Conservation (phyloP, 164 flowering plant species). For the Akebia trifoliata region DNA sequence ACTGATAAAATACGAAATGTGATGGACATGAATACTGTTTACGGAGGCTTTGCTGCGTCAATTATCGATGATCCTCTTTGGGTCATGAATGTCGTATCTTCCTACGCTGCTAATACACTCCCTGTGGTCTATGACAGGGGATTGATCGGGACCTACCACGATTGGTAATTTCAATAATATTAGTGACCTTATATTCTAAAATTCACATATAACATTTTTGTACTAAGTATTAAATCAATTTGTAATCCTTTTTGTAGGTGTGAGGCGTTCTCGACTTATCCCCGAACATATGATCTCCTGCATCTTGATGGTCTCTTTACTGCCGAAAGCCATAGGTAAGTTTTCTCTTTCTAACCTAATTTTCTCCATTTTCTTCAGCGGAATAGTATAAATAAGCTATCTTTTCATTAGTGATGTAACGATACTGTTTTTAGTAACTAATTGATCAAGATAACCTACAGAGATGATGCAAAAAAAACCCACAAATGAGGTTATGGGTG, state of each 20-base stretch:
- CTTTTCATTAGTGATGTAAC: too few species aligned
- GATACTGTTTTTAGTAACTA: not conserved
- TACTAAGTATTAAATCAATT: not conserved
- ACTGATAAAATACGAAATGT: conserved; percentile 80
- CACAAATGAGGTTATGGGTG: too few species aligned
- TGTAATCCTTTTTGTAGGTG: conserved; percentile 52
- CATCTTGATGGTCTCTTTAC: conserved; percentile 93
- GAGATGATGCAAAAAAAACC: too few species aligned
- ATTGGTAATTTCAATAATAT: conserved; percentile 54
- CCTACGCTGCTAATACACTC: conserved; percentile 75
- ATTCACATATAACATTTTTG: not conserved
- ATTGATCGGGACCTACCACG: conserved; percentile 89
- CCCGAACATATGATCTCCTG: conserved; percentile 95
- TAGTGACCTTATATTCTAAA: not conserved
- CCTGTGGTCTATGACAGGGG: conserved; percentile 89
- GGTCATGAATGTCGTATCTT: conserved; percentile 98
- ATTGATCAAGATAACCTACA: not conserved
- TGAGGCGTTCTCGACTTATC: conserved; percentile 98
- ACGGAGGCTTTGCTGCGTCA: conserved; percentile 95
- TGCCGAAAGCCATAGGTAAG: conserved; percentile 88
- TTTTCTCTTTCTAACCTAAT: not conserved
- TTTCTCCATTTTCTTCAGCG: not conserved
- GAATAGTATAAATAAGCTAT: too few species aligned
- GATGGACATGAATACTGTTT: conserved; percentile 95
- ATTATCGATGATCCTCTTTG: conserved; percentile 72